A percentile compares a stretch with the other conserved stretches of the same genome.
Conservation (phyloP, 805 yeast genomes). For the Pichia membranifaciens region DNA sequence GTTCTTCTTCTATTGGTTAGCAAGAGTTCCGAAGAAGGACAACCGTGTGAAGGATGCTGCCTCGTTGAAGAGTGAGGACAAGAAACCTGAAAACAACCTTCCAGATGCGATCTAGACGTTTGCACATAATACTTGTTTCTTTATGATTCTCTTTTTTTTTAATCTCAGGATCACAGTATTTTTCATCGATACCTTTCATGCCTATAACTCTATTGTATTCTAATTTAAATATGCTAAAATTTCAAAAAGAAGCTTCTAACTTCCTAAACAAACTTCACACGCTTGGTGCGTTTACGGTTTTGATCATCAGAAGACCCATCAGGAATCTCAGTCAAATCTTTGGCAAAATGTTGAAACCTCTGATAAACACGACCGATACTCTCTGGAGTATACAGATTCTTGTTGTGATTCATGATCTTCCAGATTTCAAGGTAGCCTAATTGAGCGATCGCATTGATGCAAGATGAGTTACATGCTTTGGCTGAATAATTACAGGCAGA, state of each 20-base stretch:
- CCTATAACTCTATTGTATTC: no score
- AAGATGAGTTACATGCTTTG: neutral
- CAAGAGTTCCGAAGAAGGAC: slow-evolving; percentile 67
- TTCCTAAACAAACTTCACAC: no score
- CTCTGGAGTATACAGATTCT: slow-evolving; percentile 12
- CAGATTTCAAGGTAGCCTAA: slow-evolving; percentile 15
- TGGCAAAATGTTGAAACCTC: no score
- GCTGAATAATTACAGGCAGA: slow-evolving; percentile 18
- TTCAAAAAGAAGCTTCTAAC: no score
- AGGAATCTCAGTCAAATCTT: no score
- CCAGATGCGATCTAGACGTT: neutral
- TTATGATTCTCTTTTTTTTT: no score
- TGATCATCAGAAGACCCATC: no score
- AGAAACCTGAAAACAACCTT: slow-evolving; percentile 7
- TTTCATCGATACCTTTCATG: no score
- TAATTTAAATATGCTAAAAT: no score
- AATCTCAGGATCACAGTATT: no score
- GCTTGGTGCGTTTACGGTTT: no score
- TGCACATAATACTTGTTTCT: no score
- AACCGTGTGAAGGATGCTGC: slow-evolving; percentile 28
- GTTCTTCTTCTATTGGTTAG: slow-evolving; percentile 44
- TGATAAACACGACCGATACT: slow-evolving; percentile 5
- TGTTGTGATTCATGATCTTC: slow-evolving; percentile 12
- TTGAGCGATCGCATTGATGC: slow-evolving; percentile 13
- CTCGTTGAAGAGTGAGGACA: slow-evolving; percentile 18